Percentiles rank a stretch among this genome's conserved stretches.
These are phyloP conservation scores for Fonsecaea nubica DNA, from an alignment of 2,329 filamentous ascomycete genomes.

Conservation along the genomic window DNA sequence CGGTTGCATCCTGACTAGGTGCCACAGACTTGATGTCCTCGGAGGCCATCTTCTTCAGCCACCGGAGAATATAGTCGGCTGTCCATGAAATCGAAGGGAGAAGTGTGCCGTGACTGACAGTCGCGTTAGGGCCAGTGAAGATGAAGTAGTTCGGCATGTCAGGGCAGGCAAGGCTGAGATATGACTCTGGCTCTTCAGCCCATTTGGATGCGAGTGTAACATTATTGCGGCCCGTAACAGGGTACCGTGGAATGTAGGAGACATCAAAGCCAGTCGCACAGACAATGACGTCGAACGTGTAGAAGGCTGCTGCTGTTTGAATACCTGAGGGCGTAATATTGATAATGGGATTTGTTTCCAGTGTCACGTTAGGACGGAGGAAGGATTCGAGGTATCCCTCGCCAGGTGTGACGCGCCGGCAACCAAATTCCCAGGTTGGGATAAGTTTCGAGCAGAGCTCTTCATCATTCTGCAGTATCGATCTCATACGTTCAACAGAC, in stretches of 20 bases:
- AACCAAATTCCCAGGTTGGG: slow-evolving; percentile 47
- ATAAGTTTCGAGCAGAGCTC: slow-evolving; percentile 33
- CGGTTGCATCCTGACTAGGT: slow-evolving; percentile 41
- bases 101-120: slow-evolving; percentile 42
- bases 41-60: slow-evolving; percentile 43
- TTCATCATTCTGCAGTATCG: slow-evolving; percentile 29
- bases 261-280: slow-evolving; percentile 31
- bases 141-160: slow-evolving; percentile 47
- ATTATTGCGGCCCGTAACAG: slow-evolving; percentile 44
- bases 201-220: slow-evolving; percentile 42
- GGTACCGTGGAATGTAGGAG: slow-evolving; percentile 42
- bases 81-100: slow-evolving; percentile 38
- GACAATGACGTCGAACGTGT: slow-evolving; percentile 51
- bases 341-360: slow-evolving; percentile 44
- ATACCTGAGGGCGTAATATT: slow-evolving; percentile 44
- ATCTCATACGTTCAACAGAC: no score
- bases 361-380: slow-evolving; percentile 47
- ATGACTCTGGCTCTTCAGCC: slow-evolving; percentile 41
- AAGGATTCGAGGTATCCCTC: slow-evolving; percentile 60
- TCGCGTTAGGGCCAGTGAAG: slow-evolving; percentile 43
- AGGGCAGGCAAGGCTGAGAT: slow-evolving; percentile 38
- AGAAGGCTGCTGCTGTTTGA: slow-evolving; percentile 34
- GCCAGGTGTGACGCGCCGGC: slow-evolving; percentile 57
- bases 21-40: slow-evolving; percentile 44
- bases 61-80: slow-evolving; percentile 43